Evolutionary conservation across 768 basidiomycete species (phyloP).

Genomic region (Cubamyces lactineus): DNA sequence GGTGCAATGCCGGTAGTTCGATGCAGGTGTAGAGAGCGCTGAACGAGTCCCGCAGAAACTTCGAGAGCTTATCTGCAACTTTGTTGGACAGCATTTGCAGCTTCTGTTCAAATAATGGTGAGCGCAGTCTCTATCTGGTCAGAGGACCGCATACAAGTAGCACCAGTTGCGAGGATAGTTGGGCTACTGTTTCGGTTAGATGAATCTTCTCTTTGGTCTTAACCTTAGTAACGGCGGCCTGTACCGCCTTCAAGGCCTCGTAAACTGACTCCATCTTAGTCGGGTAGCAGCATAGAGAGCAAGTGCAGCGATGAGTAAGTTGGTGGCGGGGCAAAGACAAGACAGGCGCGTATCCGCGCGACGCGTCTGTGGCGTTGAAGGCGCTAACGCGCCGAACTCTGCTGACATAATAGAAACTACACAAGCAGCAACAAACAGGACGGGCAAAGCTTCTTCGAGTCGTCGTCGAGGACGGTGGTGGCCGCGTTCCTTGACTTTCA

Average conservation of each 20-base stretch:
- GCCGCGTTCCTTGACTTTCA: conserved; percentile 3
- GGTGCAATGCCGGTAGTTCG: conserved; percentile 43
- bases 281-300: no score
- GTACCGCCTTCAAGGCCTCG: conserved; percentile 38
- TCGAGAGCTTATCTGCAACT: conserved; percentile 42
- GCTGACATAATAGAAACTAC: background rate
- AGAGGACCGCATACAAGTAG: conserved; percentile 43
- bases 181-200: conserved; percentile 40
- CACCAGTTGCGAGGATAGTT: conserved; percentile 45
- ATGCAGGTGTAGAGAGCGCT: conserved; percentile 48
- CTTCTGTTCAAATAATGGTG: conserved; percentile 35
- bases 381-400: background rate
- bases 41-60: conserved; percentile 47
- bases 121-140: background rate
- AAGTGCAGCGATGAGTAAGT: background rate
- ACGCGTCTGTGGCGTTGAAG: conserved; percentile 2
- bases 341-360: background rate
- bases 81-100: conserved; percentile 41
- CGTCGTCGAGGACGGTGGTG: no score
- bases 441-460: background rate
- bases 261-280: conserved; percentile 27
- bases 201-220: conserved; percentile 34
- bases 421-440: conserved; percentile 17
- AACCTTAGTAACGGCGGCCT: conserved; percentile 34
- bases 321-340: background rate